Conservation (phyloP, 345 rosid species). For the Salix koriyanagi region DNA sequence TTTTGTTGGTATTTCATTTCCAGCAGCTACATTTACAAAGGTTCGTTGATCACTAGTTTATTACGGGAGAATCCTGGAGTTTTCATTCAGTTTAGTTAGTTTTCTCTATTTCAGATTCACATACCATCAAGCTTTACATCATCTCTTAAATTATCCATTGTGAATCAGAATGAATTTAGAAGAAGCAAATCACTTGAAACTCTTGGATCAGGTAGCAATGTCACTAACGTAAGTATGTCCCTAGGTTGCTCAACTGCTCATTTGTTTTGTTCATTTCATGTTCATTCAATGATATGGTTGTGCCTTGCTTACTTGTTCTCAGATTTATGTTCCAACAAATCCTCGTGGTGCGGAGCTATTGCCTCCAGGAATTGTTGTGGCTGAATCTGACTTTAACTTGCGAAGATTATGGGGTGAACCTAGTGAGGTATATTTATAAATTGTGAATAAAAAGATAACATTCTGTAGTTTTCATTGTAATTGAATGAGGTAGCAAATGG, state of each 20-base stretch:
- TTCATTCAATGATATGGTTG: not conserved
- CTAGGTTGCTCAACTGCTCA: not conserved
- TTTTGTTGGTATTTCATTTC: slow-evolving; percentile 67
- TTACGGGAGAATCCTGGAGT: not conserved
- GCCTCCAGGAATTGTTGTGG: slow-evolving; percentile 78
- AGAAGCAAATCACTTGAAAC: slow-evolving; percentile 37
- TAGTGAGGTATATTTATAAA: slow-evolving; percentile 52
- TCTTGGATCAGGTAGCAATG: slow-evolving; percentile 23
- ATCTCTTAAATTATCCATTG: slow-evolving; percentile 42
- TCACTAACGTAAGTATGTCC: slow-evolving; percentile 43
- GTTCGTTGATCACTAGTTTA: slow-evolving; percentile 31
- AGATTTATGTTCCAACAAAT: slow-evolving; percentile 82
- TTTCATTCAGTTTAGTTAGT: slow-evolving; percentile 19
- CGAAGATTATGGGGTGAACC: slow-evolving; percentile 98
- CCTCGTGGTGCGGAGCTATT: slow-evolving; percentile 92
- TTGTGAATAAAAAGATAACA: not conserved
- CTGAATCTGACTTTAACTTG: slow-evolving; percentile 75
- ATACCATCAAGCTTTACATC: slow-evolving; percentile 48
- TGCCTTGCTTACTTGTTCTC: slow-evolving; percentile 19
- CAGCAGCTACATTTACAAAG: slow-evolving; percentile 57
- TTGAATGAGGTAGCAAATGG: not conserved
- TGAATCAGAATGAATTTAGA: slow-evolving; percentile 28
- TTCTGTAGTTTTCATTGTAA: not conserved
- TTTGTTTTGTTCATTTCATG: not conserved
- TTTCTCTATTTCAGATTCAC: slow-evolving; percentile 50